Base-by-base conservation (phyloP, 495 filamentous ascomycete species). In the Hypoxylon cercidicola region DNA sequence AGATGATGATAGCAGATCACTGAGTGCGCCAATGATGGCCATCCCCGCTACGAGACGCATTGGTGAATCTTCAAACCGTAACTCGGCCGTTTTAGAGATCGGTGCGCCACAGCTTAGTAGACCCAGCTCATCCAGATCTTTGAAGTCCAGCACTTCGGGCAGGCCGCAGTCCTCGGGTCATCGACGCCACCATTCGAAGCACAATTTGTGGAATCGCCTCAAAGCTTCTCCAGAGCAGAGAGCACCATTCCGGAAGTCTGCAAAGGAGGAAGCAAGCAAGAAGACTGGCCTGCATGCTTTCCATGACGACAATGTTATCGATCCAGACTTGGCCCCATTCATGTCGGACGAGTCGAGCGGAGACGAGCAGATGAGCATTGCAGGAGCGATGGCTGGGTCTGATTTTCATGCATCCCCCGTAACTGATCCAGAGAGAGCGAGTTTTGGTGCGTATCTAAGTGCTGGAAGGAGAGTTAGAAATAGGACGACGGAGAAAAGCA, bases 261-360 rank as follows among this genome's bases (percentile, higher is more conserved):
- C 85, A 46, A 87, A 88, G 52, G 91, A 97, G 47, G 78, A 86
- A 23, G 75, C 79, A 15, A 67, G 65, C 4, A 82, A 80, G 48
- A 87, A 87, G 54, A 80, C 85, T n/a, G 84, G 86, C 12, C 82
- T 97, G 7, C 89, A 93, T 32, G 92, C 94, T 23, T 98, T 99
- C 68, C 96, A 98, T 70, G 92, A 92, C 66, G 96, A 99, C 72
- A 97, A 92, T 68, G 97, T 99, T 64, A 98, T 98, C 71, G 96
- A 99, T 69, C 94, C 96, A 3, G 96, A 98, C 69, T 80, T 98
- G 13, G 93, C 93, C 1, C 91, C 93, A 23, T 98, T 94, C 77
- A 89, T 98, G 81, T 98, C 95, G 15, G 96, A 99, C 74, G 93
- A 88, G 18, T 94, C 92, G 1, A 97, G 91, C 69, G 95, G 89